These are phyloP conservation scores for Solanum piurae DNA, from an alignment of 257 asterid species.

Conservation along the genomic window DNA sequence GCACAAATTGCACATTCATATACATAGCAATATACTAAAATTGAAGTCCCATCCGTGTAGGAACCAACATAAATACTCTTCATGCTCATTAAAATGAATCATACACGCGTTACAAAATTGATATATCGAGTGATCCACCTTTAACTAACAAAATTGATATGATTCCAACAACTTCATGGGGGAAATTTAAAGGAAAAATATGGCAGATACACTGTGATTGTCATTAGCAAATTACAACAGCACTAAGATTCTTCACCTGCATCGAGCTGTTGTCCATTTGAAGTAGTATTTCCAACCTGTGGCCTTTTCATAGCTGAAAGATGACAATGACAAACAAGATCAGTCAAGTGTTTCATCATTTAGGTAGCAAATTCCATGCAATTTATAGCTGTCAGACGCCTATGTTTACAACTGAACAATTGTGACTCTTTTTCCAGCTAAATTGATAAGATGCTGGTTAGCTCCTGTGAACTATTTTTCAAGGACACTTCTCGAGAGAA, in stretches of 20 bases:
- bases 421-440: background rate
- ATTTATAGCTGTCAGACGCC: background rate
- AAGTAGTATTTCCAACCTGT: background rate
- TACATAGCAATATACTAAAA: background rate
- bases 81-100: background rate
- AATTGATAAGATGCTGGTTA: background rate
- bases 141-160: background rate
- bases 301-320: constrained; percentile 32
- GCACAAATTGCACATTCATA: background rate
- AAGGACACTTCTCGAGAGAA: background rate
- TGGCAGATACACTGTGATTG: background rate
- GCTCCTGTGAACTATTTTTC: background rate
- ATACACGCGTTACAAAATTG: background rate
- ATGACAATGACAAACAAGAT: background rate
- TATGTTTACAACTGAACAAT: background rate
- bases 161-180: background rate
- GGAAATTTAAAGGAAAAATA: background rate
- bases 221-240: background rate
- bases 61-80: background rate
- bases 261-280: too few species aligned
- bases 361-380: background rate
- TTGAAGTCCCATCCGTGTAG: background rate
- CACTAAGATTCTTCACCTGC: background rate
- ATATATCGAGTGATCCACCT: background rate
- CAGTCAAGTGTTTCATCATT: background rate